phyloP scores from a whole-genome alignment of 1,284 basidiomycete species.

The Ceratobasidium papillatum region DNA sequence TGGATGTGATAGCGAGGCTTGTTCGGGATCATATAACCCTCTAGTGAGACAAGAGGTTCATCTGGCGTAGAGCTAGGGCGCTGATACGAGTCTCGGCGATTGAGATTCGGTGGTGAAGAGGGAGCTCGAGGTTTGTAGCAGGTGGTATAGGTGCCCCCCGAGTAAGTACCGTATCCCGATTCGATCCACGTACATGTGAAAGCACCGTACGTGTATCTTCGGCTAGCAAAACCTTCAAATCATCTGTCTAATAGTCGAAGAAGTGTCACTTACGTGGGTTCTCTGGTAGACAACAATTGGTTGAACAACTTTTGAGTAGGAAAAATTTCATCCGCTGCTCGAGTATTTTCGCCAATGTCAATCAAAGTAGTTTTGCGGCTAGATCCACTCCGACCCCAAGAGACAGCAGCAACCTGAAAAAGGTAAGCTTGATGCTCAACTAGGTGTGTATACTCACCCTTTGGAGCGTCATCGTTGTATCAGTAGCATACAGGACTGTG shows the following conservation, averaged over 20 bases:
- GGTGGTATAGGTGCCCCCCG: not conserved
- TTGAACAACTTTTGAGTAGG: not conserved
- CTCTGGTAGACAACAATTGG: not conserved
- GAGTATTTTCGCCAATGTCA: not conserved
- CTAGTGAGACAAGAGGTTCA: not conserved
- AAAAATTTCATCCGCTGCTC: not conserved
- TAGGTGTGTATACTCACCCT: not conserved
- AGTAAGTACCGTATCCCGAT: not conserved
- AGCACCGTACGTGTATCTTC: conserved; percentile 14
- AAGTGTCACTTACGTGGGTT: not conserved
- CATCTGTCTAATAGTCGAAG: not conserved
- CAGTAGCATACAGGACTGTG: conserved; percentile 21
- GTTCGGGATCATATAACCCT: not conserved
- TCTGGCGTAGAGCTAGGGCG: not conserved
- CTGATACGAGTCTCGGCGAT: not conserved
- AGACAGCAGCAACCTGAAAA: not conserved
- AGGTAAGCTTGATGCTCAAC: not conserved
- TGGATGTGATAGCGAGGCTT: conserved; percentile 16
- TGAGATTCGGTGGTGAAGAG: not conserved
- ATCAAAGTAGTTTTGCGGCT: not conserved
- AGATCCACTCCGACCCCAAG: not conserved
- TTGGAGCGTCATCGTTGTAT: conserved; percentile 8
- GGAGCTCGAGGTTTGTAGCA: conserved; percentile 20
- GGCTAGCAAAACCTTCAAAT: not conserved
- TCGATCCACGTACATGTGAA: conserved; percentile 19